Evolutionary conservation across 2,329 filamentous ascomycete genomes (phyloP).

Genomic region (Lecanicillium sp.): DNA sequence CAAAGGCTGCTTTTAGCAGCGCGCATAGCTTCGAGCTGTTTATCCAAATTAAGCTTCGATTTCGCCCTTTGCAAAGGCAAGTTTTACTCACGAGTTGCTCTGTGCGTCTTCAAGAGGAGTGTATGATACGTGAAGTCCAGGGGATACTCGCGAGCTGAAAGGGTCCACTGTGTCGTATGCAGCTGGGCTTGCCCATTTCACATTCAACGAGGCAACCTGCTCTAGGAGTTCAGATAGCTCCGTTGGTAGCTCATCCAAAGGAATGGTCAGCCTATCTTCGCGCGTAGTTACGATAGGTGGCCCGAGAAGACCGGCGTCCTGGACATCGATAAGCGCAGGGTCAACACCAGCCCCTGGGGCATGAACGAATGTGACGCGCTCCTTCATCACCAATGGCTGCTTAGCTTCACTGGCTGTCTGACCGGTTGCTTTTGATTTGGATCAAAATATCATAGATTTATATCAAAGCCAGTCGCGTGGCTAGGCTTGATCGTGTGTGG

Average conservation of each 20-base stretch:
- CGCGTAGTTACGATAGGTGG: constrained; percentile 56
- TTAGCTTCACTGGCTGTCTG: too few species aligned
- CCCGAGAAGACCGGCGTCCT: constrained; percentile 44
- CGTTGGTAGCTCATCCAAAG: constrained; percentile 62
- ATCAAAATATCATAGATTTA: too few species aligned
- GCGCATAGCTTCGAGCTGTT: constrained; percentile 45
- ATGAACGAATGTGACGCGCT: constrained; percentile 73
- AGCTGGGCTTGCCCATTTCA: constrained; percentile 64
- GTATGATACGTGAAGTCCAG: constrained; percentile 76
- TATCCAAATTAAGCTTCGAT: background rate
- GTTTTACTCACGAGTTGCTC: constrained; percentile 14
- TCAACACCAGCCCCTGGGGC: constrained; percentile 55
- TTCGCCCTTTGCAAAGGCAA: background rate
- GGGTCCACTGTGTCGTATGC: constrained; percentile 56
- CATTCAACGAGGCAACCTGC: constrained; percentile 61
- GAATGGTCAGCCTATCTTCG: constrained; percentile 71
- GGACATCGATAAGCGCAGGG: constrained; percentile 53
- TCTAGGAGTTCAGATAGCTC: constrained; percentile 56
- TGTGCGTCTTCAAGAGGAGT: constrained; percentile 37
- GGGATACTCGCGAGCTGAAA: constrained; percentile 64
- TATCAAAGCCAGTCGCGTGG: too few species aligned
- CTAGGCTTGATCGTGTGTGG: too few species aligned
- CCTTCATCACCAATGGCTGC: constrained; percentile 48
- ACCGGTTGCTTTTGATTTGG: too few species aligned
- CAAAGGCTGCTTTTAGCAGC: constrained; percentile 47